These are phyloP conservation scores for Conringia planisiliqua DNA, from an alignment of 345 rosid species.

Conservation along the genomic window DNA sequence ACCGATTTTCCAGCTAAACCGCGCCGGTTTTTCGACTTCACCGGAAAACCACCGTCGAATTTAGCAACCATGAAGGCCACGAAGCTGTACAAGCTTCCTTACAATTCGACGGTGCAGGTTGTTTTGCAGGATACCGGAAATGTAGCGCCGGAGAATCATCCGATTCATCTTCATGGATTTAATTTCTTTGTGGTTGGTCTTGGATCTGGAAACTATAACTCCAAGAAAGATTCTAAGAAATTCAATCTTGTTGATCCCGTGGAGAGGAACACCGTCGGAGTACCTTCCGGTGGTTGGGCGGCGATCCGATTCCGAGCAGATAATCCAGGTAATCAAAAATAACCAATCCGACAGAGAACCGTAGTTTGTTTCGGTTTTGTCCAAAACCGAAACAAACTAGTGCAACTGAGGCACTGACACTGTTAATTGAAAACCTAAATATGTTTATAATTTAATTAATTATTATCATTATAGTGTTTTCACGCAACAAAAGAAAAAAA, in stretches of 20 bases:
- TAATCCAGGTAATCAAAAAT: constrained; percentile 62
- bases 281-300: constrained; percentile 91
- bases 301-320: constrained; percentile 87
- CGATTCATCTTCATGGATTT: constrained; percentile 87
- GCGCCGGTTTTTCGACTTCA: constrained; percentile 44
- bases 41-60: constrained; percentile 59
- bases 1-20: constrained; percentile 78
- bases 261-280: constrained; percentile 83
- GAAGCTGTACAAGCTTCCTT: constrained; percentile 53
- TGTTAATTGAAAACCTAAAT: too few species aligned
- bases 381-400: background rate
- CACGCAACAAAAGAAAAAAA: background rate
- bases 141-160: constrained; percentile 80
- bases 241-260: constrained; percentile 90
- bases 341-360: background rate
- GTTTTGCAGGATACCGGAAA: constrained; percentile 78
- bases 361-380: background rate
- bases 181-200: constrained; percentile 80
- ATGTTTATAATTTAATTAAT: too few species aligned
- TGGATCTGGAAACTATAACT: constrained; percentile 68
- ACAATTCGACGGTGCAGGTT: constrained; percentile 69
- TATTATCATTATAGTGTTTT: too few species aligned
- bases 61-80: constrained; percentile 69
- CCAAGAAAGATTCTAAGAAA: constrained; percentile 47
- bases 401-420: too few species aligned